A percentile compares a stretch with the other conserved stretches of the same genome.
These are phyloP conservation scores for Funneliformis geosporum DNA, from an alignment of 192 early-diverging fungal genomes.

Conservation along the genomic window DNA sequence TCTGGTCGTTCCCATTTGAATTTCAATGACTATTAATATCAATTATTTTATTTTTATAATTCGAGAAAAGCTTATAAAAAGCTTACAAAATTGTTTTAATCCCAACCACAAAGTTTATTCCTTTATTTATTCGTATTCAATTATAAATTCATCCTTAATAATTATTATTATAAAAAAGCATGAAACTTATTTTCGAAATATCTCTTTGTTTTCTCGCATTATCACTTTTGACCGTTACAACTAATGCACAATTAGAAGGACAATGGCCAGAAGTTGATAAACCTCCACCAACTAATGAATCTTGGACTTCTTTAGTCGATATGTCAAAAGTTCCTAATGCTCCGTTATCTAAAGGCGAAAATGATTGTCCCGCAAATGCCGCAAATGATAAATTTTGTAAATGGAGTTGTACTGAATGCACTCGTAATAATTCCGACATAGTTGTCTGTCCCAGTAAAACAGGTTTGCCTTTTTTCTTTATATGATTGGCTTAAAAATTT, in stretches of 20 bases:
- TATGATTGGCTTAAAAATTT: too few species aligned
- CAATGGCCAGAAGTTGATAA: constrained; percentile 40
- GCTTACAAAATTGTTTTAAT: too few species aligned
- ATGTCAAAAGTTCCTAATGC: constrained; percentile 32
- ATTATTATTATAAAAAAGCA: background rate
- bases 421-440: constrained; percentile 34
- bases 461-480: background rate
- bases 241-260: background rate
- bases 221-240: background rate
- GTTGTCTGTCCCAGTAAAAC: constrained; percentile 36
- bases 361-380: too few species aligned
- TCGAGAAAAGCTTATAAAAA: too few species aligned
- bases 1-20: too few species aligned
- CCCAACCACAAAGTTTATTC: too few species aligned
- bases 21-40: too few species aligned
- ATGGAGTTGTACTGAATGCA: constrained; percentile 41
- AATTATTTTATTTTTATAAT: too few species aligned
- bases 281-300: constrained; percentile 35
- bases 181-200: background rate
- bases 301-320: constrained; percentile 41
- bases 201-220: background rate
- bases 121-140: too few species aligned
- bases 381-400: constrained; percentile 23
- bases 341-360: background rate
- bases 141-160: too few species aligned